These are phyloP conservation scores for Auriscalpium microsporum DNA, from an alignment of 768 basidiomycete genomes.

Conservation along the genomic window DNA sequence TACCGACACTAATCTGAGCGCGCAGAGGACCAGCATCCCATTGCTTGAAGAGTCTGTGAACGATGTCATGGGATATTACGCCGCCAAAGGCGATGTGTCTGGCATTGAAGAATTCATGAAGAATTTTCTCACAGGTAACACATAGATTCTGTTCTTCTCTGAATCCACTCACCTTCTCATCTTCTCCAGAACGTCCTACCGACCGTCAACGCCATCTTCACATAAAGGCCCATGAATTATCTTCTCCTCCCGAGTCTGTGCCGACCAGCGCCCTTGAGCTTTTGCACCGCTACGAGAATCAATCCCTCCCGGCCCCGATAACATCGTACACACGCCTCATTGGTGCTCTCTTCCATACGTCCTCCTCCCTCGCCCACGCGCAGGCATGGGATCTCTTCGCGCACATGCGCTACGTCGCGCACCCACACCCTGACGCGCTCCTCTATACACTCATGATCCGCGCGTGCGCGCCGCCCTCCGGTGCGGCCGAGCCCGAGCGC, in stretches of 20 bases:
- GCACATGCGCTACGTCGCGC: constrained; percentile 95
- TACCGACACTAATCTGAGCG: not conserved
- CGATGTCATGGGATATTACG: constrained; percentile 8
- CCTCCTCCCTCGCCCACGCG: constrained; percentile 41
- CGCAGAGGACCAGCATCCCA: not conserved
- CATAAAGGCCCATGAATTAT: constrained; percentile 54
- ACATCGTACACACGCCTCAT: constrained; percentile 68
- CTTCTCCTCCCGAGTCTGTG: constrained; percentile 37
- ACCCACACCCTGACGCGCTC: constrained; percentile 63
- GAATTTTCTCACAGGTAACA: constrained; percentile 36
- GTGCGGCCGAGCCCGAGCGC: constrained; percentile 73
- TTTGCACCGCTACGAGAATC: constrained; percentile 65
- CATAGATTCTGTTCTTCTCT: not conserved
- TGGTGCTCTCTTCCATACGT: constrained; percentile 42
- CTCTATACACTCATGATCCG: constrained; percentile 84
- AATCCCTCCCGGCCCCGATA: constrained; percentile 57
- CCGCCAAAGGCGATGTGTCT: constrained; percentile 5
- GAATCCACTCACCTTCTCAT: constrained; percentile 5
- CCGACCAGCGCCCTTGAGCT: constrained; percentile 56
- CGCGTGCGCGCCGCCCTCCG: constrained; percentile 60
- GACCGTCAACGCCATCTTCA: constrained; percentile 62
- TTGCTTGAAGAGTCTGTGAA: constrained; percentile 25
- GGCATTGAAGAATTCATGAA: constrained; percentile 34
- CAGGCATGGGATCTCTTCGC: constrained; percentile 92
- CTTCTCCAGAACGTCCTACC: constrained; percentile 28